A percentile compares a stretch with the other conserved stretches of the same genome.
Evolutionary conservation across 495 filamentous ascomycete species (phyloP).

Genomic region (Penicillium manginii): DNA sequence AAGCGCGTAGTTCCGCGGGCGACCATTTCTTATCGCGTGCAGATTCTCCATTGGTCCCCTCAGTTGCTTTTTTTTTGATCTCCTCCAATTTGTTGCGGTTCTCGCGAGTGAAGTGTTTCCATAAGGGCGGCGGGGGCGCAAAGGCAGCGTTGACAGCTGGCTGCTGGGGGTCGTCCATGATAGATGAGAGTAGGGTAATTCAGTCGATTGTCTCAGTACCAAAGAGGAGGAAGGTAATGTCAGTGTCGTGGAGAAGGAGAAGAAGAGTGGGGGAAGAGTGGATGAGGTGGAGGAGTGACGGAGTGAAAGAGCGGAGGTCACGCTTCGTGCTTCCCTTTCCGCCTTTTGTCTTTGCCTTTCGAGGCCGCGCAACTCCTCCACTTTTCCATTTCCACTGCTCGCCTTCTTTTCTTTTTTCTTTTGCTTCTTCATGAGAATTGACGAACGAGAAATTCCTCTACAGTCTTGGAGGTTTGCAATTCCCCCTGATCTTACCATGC

Average conservation of each 20-base stretch:
- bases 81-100: constrained; percentile 71
- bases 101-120: constrained; percentile 80
- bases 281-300: too few species aligned
- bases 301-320: too few species aligned
- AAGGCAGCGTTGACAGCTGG: constrained; percentile 63
- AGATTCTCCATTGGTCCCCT: constrained; percentile 41
- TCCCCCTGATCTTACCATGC: neutral
- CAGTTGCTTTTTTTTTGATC: constrained; percentile 49
- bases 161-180: constrained; percentile 58
- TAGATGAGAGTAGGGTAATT: neutral
- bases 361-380: too few species aligned
- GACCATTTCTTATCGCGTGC: constrained; percentile 39
- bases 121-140: constrained; percentile 88
- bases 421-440: too few species aligned
- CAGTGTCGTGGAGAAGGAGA: neutral
- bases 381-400: too few species aligned
- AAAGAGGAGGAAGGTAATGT: neutral
- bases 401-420: neutral
- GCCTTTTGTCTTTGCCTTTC: too few species aligned
- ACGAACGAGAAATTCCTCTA: too few species aligned
- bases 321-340: too few species aligned
- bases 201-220: neutral
- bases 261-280: neutral
- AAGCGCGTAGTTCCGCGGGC: constrained; percentile 51
- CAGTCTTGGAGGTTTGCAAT: too few species aligned